Percentiles rank a stretch among this genome's conserved stretches.
These are phyloP conservation scores for Neofusicoccum sp. DNA, from an alignment of 2,329 filamentous ascomycete species.

Conservation along the genomic window DNA sequence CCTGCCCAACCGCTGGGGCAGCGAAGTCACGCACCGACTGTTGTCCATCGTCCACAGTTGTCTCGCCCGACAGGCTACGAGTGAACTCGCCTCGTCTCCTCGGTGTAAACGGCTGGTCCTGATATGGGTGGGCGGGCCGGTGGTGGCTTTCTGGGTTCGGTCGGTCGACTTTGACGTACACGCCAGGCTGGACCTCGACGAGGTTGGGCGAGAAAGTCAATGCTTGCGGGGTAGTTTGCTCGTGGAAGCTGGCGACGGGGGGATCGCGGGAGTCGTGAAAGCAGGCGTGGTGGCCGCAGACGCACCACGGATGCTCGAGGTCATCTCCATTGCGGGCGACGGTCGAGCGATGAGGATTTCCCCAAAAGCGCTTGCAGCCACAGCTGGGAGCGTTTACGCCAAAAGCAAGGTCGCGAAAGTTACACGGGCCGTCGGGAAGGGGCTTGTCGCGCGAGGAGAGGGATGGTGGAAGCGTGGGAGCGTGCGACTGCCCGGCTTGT, in stretches of 20 bases:
- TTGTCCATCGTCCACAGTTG: background rate
- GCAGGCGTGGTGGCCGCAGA: conserved; percentile 58
- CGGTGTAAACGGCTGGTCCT: background rate
- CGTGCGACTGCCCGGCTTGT: conserved; percentile 14
- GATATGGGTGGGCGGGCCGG: background rate
- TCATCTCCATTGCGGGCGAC: conserved; percentile 30
- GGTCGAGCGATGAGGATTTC: conserved; percentile 28
- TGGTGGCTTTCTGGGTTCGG: background rate
- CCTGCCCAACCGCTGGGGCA: background rate
- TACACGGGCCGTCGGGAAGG: conserved; percentile 53
- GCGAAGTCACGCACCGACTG: background rate
- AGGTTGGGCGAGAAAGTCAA: background rate
- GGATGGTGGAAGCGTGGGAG: background rate
- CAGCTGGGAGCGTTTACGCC: conserved; percentile 46
- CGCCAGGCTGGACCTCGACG: conserved; percentile 17
- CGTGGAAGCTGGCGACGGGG: background rate
- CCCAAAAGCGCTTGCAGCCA: conserved; percentile 56
- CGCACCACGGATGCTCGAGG: conserved; percentile 44
- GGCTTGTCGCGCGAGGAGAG: conserved; percentile 17
- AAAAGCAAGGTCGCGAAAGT: conserved; percentile 48
- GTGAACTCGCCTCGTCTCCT: background rate
- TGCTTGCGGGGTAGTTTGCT: background rate
- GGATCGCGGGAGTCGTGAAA: conserved; percentile 44
- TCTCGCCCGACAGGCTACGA: background rate
- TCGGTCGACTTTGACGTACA: background rate